Conservation (phyloP, 805 yeast species). For the Saturnispora dispora region DNA sequence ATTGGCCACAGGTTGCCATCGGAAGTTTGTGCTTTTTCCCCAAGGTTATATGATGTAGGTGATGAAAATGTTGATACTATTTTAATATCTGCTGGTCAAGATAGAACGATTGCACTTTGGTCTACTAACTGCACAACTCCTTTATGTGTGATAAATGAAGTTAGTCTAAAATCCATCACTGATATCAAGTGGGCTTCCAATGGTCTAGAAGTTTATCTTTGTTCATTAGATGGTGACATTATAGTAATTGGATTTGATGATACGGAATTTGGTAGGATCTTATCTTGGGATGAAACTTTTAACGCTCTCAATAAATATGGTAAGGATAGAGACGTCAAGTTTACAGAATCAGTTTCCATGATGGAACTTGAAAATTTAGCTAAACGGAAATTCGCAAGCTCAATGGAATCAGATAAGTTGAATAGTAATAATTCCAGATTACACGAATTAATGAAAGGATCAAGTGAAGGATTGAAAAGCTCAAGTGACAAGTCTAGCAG, state of each 20-base stretch:
- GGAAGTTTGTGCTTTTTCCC: constrained; percentile 70
- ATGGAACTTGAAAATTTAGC: constrained; percentile 62
- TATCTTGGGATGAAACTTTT: constrained; percentile 59
- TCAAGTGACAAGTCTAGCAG: neutral
- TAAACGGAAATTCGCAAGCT: constrained; percentile 12
- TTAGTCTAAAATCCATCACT: constrained; percentile 69
- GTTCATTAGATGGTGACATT: constrained; percentile 81
- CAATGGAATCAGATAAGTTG: constrained; percentile 3
- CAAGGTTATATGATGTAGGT: constrained; percentile 45
- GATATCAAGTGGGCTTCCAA: constrained; percentile 85
- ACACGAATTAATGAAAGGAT: constrained; percentile 34
- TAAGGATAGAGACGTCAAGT: constrained; percentile 74
- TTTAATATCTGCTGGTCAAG: constrained; percentile 95
- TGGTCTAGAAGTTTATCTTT: constrained; percentile 63
- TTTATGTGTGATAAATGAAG: constrained; percentile 66
- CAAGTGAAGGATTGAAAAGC: constrained; percentile 5
- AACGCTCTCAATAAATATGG: constrained; percentile 76
- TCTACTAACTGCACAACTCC: constrained; percentile 71
- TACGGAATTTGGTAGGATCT: constrained; percentile 49
- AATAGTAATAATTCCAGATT: constrained; percentile 20
- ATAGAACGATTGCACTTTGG: constrained; percentile 83
- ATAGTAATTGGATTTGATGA: constrained; percentile 55
- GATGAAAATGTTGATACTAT: constrained; percentile 38
- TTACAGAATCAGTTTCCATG: constrained; percentile 83
- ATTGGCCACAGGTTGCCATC: constrained; percentile 83